Evolutionary conservation across 495 filamentous ascomycete species (phyloP), one percentile per base, ranked within the genome.

Genomic region (Durotheca rogersii): DNA sequence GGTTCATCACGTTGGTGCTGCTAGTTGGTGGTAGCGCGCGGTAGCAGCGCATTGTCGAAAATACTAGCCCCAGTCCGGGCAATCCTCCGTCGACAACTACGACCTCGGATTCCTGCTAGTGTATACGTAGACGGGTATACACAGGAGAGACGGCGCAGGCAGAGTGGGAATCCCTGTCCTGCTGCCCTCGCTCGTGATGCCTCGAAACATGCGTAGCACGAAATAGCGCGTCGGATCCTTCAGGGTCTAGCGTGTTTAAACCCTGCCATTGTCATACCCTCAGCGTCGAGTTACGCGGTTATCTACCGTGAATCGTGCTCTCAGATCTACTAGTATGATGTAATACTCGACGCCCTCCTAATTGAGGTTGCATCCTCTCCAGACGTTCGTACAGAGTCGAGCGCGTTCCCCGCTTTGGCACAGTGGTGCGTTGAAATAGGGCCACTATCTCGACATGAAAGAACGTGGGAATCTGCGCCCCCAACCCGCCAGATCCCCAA

Each of bases 1-100:
- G n/a, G n/a, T 17, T 34, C 34, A 32, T 33, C 21, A 16, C 19
- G 43, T 53, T 16, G 19, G 41, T 41, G 17, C 21, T 48, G 11
- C 34, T 16, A 27, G 23, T 9, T 27, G 4, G n/a, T 11, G 9
- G 11, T 6, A 53, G 23, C 14, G 16, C 48, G 52, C 52, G 56
- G 56, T 31, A 53, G 39, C 44, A 58, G 56, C 56, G 56, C 56
- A 45, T 58, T 49, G 56, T 53, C 7, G 23, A 53, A 58, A 58
- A 58, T 58, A 58, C 40, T 58, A 58, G 30, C 16, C 50, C 45
- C 9, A 53, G 41, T 43, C 34, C 3, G 40, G 49, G 5, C 23
- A 48, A 41, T 48, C 41, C 54, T 52, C 54, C 47, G 54, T 39
- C 16, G 20, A 30, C 18, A 33, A 35, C 47, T 46, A 4, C 27